phyloP scores from a whole-genome alignment of 176 grass and related monocot species.

The Oryza officinalis region DNA sequence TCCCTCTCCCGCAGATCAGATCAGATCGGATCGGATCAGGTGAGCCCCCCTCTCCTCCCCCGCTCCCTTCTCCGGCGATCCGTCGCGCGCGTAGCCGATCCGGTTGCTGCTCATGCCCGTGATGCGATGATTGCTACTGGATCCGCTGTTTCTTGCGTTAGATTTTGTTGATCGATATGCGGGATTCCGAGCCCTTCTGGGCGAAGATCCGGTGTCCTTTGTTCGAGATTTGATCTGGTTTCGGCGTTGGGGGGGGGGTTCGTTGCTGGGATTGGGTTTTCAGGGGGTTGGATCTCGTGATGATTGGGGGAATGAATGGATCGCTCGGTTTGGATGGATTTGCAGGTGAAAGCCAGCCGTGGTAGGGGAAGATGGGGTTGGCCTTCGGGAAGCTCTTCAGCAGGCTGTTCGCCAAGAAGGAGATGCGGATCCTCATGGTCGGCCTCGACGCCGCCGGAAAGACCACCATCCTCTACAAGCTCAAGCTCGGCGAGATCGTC shows the following conservation, averaged over 20 bases:
- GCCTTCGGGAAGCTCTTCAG: slow-evolving; percentile 75
- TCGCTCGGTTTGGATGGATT: background rate
- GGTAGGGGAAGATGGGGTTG: slow-evolving; percentile 50
- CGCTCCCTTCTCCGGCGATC: too few relatives aligned
- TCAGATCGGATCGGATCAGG: background rate
- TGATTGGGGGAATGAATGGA: background rate
- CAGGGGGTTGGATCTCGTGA: background rate
- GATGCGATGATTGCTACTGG: background rate
- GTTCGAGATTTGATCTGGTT: background rate
- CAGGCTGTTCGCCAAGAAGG: slow-evolving; percentile 73
- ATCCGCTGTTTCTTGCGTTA: background rate
- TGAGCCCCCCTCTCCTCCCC: too few relatives aligned
- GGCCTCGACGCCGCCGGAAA: slow-evolving; percentile 74
- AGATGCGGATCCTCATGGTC: slow-evolving; percentile 80
- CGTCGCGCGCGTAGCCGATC: too few relatives aligned
- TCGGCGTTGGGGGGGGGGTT: too few relatives aligned
- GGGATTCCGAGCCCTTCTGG: too few relatives aligned
- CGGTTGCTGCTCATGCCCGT: too few relatives aligned
- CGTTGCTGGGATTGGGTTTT: too few relatives aligned
- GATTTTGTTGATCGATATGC: too few relatives aligned
- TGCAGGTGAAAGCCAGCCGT: background rate
- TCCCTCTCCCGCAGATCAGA: background rate
- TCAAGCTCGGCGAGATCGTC: slow-evolving; percentile 83
- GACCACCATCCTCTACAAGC: slow-evolving; percentile 83
- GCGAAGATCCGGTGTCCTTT: background rate